Percentiles rank a stretch among this genome's conserved stretches.
Conservation (phyloP, 2,329 filamentous ascomycete species). For the Stemphylium lycopersici region DNA sequence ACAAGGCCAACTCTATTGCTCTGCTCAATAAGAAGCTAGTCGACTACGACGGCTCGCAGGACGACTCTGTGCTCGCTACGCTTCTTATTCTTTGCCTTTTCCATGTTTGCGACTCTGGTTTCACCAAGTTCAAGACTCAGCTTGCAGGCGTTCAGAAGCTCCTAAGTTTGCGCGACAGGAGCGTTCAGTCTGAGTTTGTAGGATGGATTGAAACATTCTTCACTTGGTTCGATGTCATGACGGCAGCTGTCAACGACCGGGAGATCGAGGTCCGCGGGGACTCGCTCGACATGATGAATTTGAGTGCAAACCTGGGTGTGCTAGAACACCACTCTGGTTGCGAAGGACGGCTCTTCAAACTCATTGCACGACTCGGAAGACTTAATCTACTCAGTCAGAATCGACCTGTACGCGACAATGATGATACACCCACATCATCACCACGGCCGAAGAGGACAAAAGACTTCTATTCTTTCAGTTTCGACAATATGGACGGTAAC, state of each 20-base stretch:
- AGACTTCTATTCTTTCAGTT: slow-evolving; percentile 61
- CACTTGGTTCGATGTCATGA: slow-evolving; percentile 93
- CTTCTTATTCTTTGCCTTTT: slow-evolving; percentile 89
- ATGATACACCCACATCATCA: slow-evolving; percentile 42
- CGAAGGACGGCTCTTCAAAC: slow-evolving; percentile 83
- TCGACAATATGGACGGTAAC: slow-evolving; percentile 69
- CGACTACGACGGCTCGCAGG: slow-evolving; percentile 73
- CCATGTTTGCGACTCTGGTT: slow-evolving; percentile 89
- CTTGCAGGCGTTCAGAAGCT: slow-evolving; percentile 93
- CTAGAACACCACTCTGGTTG: slow-evolving; percentile 88
- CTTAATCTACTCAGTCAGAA: slow-evolving; percentile 83
- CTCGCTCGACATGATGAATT: slow-evolving; percentile 67
- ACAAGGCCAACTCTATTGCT: slow-evolving; percentile 83
- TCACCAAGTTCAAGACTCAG: slow-evolving; percentile 91
- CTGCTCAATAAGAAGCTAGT: slow-evolving; percentile 84
- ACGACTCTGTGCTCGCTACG: slow-evolving; percentile 87
- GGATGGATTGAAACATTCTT: slow-evolving; percentile 93
- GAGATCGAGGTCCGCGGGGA: slow-evolving; percentile 77
- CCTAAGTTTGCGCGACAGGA: slow-evolving; percentile 73
- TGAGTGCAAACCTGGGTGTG: slow-evolving; percentile 71
- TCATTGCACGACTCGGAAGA: slow-evolving; percentile 81
- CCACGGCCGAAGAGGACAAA: slow-evolving; percentile 42
- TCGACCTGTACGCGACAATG: slow-evolving; percentile 52
- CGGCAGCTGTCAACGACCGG: slow-evolving; percentile 87
- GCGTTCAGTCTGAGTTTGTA: slow-evolving; percentile 68